Evolutionary conservation across 208 protist genomes (phyloP).

Genomic region (Plasmodiophora brassicae): DNA sequence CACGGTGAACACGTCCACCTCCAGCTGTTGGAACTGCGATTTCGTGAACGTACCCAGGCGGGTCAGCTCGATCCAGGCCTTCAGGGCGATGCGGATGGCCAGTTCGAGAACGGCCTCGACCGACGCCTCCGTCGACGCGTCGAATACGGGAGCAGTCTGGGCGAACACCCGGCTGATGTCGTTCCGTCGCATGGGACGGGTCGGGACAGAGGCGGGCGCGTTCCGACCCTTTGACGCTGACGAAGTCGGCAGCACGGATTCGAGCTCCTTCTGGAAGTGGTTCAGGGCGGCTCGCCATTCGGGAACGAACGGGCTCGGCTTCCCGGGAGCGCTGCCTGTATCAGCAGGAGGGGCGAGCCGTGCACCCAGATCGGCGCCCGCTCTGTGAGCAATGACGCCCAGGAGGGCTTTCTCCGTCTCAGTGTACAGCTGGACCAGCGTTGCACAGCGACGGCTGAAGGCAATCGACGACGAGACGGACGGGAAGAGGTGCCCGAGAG

Average conservation of each 20-base stretch:
- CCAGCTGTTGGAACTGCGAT: background rate
- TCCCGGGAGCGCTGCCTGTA: background rate
- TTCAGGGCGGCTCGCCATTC: background rate
- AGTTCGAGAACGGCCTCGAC: background rate
- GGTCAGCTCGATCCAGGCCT: background rate
- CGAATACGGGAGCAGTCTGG: constrained; percentile 1
- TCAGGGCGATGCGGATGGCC: background rate
- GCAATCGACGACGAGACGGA: background rate
- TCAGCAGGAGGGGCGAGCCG: background rate
- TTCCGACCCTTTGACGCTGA: no score
- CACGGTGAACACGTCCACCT: background rate
- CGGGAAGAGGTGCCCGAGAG: background rate
- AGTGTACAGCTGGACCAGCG: background rate
- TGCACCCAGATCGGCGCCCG: background rate
- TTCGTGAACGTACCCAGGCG: background rate
- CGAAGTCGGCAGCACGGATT: background rate
- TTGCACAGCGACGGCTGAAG: background rate
- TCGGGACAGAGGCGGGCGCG: background rate
- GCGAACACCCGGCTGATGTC: constrained; percentile 8
- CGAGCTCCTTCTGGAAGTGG: background rate
- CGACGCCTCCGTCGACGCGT: background rate
- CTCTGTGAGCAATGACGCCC: background rate
- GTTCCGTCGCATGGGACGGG: background rate
- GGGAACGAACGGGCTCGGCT: background rate
- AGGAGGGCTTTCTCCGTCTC: background rate